Base-by-base conservation (phyloP, 1,139 yeast genomes). In the Debaryomyces nepalensis region DNA sequence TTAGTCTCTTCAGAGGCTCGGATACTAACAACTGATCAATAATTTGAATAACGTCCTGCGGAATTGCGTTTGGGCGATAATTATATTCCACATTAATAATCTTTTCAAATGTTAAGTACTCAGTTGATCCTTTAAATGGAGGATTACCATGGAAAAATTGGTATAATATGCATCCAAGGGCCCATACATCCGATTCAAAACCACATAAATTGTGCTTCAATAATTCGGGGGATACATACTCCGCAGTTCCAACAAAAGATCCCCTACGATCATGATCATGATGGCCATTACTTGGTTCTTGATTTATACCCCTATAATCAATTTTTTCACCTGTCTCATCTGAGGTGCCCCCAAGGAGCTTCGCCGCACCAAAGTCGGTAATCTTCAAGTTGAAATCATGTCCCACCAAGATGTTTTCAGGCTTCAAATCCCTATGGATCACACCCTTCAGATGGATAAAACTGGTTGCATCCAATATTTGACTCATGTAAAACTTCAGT, bases 281-380 rank as follows among this genome's bases (percentile, higher is more conserved):
- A 1, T 37, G 41, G 5, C 30, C 40, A 6, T 34, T 43, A 3
- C 41, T 46, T 4, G 47, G 24, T 5, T 45, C 54, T 5, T 51
- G 51, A 11, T 50, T 48, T 4, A 61, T 52, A 8, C 55, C 55
- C 36, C 60, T 63, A 55, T 77, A 82, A 33, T 69, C 72, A 10
- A 52, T 70, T 45, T 44, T 66, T 18, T 68, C 75, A 27, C 63
- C 73, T 26, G 52, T 46, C 7, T 49, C 46, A 36, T 75, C 75
- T 19, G 61, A 65, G 9, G 74, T 82, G 5, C 52, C 54, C n/a
- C 67, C 72, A 39, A 93, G 66, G 24, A 95, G 67, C 61, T 90
- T 91, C 2, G 99, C 99, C 1, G 99, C 95, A 19, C 99, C 99
- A 64, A 95, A 95, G 65, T 95, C 99, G n/a, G 99, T 93, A 42